These are phyloP conservation scores for Aspergillus tamarii DNA, from an alignment of 2,329 filamentous ascomycete species.

Conservation along the genomic window DNA sequence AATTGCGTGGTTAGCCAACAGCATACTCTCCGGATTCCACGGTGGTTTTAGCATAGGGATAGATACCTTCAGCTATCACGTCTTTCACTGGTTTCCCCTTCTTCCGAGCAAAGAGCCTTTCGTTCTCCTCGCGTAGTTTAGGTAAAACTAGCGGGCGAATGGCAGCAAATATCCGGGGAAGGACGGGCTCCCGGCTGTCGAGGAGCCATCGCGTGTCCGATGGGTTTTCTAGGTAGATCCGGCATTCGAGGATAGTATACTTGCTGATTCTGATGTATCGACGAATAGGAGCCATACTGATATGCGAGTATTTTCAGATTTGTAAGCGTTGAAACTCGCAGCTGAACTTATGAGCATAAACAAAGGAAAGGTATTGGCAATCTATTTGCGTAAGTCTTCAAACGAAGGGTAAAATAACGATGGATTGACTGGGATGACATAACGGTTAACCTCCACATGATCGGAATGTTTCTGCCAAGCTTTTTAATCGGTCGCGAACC, in stretches of 20 bases:
- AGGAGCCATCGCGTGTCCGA: conserved; percentile 82
- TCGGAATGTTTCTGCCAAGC: background rate
- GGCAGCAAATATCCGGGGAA: conserved; percentile 81
- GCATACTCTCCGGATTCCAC: background rate
- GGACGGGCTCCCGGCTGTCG: conserved; percentile 72
- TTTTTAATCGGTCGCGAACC: background rate
- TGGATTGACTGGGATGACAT: background rate
- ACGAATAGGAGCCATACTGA: conserved; percentile 80
- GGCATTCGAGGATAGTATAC: conserved; percentile 92
- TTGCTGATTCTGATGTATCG: conserved; percentile 90
- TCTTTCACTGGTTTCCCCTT: conserved; percentile 86
- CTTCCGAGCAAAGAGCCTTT: conserved; percentile 63
- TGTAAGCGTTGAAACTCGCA: background rate
- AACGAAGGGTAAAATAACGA: background rate
- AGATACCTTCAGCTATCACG: conserved; percentile 74
- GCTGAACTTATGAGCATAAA: background rate
- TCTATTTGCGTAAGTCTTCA: background rate
- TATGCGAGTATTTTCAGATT: background rate
- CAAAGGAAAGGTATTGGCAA: too few relatives aligned
- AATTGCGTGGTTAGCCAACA: conserved; percentile 5
- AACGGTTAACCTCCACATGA: background rate
- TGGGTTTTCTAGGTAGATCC: conserved; percentile 93
- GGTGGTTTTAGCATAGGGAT: background rate
- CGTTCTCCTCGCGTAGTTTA: conserved; percentile 85
- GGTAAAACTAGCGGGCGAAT: conserved; percentile 85